phyloP scores from a whole-genome alignment of 345 rosid genomes.

The Brassica incana region DNA sequence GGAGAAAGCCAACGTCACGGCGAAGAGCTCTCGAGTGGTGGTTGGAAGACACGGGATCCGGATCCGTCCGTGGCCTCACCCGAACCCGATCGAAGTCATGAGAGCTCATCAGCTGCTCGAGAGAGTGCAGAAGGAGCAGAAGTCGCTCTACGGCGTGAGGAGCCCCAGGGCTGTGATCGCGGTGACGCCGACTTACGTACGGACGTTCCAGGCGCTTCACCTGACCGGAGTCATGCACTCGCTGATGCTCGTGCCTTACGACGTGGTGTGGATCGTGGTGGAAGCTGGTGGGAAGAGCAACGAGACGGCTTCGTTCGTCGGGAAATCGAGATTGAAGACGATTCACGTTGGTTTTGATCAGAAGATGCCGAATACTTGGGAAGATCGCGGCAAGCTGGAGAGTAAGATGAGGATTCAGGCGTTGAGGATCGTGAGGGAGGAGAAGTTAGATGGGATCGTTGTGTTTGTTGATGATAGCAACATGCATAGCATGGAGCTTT shows the following conservation, averaged over 20 bases:
- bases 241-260: conserved; percentile 83
- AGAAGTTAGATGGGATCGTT: conserved; percentile 92
- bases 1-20: conserved; percentile 26
- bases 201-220: conserved; percentile 95
- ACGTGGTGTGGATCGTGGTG: conserved; percentile 93
- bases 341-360: conserved; percentile 62
- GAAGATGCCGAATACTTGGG: conserved; percentile 82
- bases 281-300: conserved; percentile 85
- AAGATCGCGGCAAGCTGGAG: conserved; percentile 66
- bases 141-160: conserved; percentile 70
- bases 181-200: conserved; percentile 91
- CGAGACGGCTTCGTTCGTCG: conserved; percentile 75
- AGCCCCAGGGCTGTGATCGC: conserved; percentile 65
- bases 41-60: conserved; percentile 99
- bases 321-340: conserved; percentile 68
- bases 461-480: conserved; percentile 96
- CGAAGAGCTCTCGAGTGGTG: conserved; percentile 59
- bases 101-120: conserved; percentile 80
- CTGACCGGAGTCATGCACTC: conserved; percentile 95
- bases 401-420: conserved; percentile 79
- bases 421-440: conserved; percentile 75
- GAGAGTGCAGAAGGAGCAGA: conserved; percentile 94
- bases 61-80: conserved; percentile 99
- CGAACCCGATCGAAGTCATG: conserved; percentile 88
- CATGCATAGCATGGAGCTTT: conserved; percentile 93